Conservation (phyloP, 2,329 filamentous ascomycete species). For the Lomentospora prolificans region DNA sequence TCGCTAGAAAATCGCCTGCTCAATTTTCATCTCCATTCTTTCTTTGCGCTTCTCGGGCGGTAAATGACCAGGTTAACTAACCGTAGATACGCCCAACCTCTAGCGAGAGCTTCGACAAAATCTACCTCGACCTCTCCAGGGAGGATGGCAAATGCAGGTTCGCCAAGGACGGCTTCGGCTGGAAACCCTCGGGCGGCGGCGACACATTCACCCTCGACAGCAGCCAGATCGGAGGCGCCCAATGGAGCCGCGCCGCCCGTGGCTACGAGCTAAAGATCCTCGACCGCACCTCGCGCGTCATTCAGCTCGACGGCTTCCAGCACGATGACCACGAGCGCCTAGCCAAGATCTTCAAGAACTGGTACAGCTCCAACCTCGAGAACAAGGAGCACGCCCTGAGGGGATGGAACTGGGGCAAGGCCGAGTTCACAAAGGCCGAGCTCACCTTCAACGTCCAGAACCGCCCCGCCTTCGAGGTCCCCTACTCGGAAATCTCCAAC, state of each 20-base stretch:
- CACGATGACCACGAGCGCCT: slow-evolving; percentile 91
- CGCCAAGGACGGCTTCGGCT: slow-evolving; percentile 86
- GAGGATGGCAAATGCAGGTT: slow-evolving; percentile 89
- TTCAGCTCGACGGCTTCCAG: slow-evolving; percentile 91
- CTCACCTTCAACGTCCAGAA: slow-evolving; percentile 96
- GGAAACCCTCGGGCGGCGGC: slow-evolving; percentile 81
- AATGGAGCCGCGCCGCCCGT: slow-evolving; percentile 89
- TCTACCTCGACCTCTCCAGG: slow-evolving; percentile 91
- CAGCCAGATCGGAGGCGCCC: slow-evolving; percentile 72
- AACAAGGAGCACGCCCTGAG: slow-evolving; percentile 88
- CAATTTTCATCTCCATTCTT: not conserved
- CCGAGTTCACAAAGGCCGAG: slow-evolving; percentile 91
- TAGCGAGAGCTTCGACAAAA: slow-evolving; percentile 91
- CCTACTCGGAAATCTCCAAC: slow-evolving; percentile 95
- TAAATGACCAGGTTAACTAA: no score
- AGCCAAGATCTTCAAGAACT: slow-evolving; percentile 90
- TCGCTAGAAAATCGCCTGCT: no score
- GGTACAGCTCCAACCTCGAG: slow-evolving; percentile 91
- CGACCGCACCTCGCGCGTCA: slow-evolving; percentile 71
- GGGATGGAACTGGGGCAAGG: slow-evolving; percentile 99
- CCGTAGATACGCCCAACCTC: no score
- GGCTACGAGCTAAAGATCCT: slow-evolving; percentile 92
- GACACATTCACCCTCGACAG: slow-evolving; percentile 91
- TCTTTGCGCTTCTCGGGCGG: not conserved
- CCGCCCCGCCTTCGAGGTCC: slow-evolving; percentile 89